phyloP scores from a whole-genome alignment of 2,329 filamentous ascomycete species.

The Fusarium napiforme region DNA sequence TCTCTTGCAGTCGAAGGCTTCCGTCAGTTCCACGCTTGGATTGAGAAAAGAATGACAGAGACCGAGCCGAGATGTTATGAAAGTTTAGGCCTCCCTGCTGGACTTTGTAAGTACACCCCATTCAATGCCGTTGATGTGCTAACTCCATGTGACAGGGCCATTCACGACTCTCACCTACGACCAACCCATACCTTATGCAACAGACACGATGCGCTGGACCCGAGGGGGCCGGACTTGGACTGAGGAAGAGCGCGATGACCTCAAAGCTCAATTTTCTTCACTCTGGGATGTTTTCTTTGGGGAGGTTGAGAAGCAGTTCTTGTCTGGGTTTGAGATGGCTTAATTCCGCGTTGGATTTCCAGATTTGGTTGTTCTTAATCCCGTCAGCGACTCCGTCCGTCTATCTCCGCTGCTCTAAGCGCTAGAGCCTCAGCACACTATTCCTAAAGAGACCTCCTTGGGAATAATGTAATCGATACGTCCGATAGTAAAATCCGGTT shows the following conservation, averaged over 20 bases:
- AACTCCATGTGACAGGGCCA: accelerated
- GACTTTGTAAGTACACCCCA: too few relatives aligned
- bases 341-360: neutral
- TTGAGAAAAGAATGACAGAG: too few relatives aligned
- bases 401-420: neutral
- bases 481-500: neutral
- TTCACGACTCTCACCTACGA: neutral
- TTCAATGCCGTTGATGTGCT: neutral
- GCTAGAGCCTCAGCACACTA: neutral
- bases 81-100: accelerated
- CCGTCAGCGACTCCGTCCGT: neutral
- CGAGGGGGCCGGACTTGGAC: neutral
- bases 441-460: neutral
- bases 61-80: too few relatives aligned
- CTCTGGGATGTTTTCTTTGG: neutral
- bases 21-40: too few relatives aligned
- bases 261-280: neutral
- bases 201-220: neutral
- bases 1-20: too few relatives aligned
- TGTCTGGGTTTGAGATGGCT: neutral
- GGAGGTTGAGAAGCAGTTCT: neutral
- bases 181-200: neutral
- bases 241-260: neutral
- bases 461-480: neutral
- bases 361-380: neutral